A percentile compares a stretch with the other conserved stretches of the same genome.
Conservation (phyloP, 2,329 filamentous ascomycete species). For the Amauroascus verrucosus region DNA sequence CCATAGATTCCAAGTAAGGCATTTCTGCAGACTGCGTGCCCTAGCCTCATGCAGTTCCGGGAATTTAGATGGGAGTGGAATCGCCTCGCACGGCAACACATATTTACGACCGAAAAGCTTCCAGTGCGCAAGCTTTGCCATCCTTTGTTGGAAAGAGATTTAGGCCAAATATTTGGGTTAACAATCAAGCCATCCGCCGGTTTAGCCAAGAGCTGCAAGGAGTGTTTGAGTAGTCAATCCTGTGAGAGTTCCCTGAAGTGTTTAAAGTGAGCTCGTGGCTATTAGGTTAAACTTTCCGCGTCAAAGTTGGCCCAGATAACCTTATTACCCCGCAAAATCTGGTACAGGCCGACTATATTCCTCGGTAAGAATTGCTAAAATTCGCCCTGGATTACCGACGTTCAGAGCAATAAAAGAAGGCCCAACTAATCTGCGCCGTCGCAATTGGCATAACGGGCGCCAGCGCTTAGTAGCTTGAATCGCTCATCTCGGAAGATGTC, state of each 20-base stretch:
- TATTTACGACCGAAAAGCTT: background rate
- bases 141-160: background rate
- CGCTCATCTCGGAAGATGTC: background rate
- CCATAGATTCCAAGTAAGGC: background rate
- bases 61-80: no score
- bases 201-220: background rate
- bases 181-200: no score
- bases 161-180: no score
- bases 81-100: no score
- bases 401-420: no score
- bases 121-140: background rate
- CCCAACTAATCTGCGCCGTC: no score
- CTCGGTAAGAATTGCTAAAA: background rate
- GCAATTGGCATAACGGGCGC: background rate
- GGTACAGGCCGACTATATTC: background rate
- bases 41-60: no score
- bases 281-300: background rate
- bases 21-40: no score
- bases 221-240: background rate
- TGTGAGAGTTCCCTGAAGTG: background rate
- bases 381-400: no score
- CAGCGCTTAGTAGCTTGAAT: background rate
- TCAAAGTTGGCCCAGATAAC: background rate
- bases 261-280: background rate
- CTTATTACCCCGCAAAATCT: conserved; percentile 11